A percentile compares a stretch with the other conserved stretches of the same genome.
phyloP scores from a whole-genome alignment of 768 basidiomycete species.

The Leccinellum rugosiceps region DNA sequence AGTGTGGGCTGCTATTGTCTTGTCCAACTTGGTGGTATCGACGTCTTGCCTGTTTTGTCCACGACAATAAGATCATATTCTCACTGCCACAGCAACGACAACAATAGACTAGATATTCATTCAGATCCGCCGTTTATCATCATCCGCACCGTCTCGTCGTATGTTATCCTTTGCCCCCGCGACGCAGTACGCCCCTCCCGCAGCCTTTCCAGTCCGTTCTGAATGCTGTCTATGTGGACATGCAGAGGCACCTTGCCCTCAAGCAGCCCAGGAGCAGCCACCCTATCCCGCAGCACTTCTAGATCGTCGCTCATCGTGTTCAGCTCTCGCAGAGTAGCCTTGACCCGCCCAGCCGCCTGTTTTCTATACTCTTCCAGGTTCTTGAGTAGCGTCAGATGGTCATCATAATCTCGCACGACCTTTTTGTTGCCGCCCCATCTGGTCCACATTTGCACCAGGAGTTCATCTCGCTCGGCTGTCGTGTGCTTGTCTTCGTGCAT shows the following conservation, averaged over 20 bases:
- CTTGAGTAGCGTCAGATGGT: conserved; percentile 51
- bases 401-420: conserved; percentile 46
- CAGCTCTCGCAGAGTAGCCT: conserved; percentile 58
- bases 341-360: conserved; percentile 64
- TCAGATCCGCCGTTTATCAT: conserved; percentile 17
- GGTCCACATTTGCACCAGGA: conserved; percentile 78
- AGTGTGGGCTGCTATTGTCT: conserved; percentile 22
- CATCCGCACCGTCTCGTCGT: conserved; percentile 33
- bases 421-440: conserved; percentile 45
- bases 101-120: neutral
- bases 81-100: neutral
- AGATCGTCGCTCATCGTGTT: conserved; percentile 67
- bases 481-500: conserved; percentile 53
- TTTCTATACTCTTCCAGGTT: conserved; percentile 56
- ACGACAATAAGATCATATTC: neutral
- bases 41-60: conserved; percentile 21
- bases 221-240: conserved; percentile 75
- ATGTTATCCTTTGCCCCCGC: conserved; percentile 42
- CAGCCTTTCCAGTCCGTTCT: conserved; percentile 52
- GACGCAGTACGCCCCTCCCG: conserved; percentile 53
- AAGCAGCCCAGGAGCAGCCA: conserved; percentile 62
- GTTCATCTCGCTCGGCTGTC: conserved; percentile 40
- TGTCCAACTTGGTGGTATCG: neutral
- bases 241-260: conserved; percentile 61
- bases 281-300: conserved; percentile 72